Percentiles rank a stretch among this genome's conserved stretches.
These are phyloP conservation scores for Persicaria maculosa DNA, from an alignment of 148 eudicot species.

Conservation along the genomic window DNA sequence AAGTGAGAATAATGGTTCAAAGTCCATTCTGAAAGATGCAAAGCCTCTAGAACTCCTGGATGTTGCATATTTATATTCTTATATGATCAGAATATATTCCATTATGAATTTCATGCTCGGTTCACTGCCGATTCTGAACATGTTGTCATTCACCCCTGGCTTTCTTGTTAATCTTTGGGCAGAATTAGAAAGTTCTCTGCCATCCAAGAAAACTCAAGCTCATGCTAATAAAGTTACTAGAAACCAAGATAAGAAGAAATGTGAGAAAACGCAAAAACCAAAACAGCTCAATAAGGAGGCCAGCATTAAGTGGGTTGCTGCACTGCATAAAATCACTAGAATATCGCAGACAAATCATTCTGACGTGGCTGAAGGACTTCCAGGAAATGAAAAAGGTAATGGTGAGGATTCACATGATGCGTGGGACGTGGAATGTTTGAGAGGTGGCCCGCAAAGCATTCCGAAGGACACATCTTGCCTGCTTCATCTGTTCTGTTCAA, in stretches of 20 bases:
- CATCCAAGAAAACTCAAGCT: constrained; percentile 30
- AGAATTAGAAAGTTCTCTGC: constrained; percentile 48
- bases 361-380: constrained; percentile 18
- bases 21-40: constrained; percentile 14
- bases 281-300: constrained; percentile 46
- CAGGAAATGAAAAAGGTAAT: constrained; percentile 17
- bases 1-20: constrained; percentile 19
- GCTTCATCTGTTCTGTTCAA: constrained; percentile 78
- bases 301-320: constrained; percentile 56
- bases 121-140: constrained; percentile 74
- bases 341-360: constrained; percentile 38
- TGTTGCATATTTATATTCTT: constrained; percentile 68
- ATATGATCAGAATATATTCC: constrained; percentile 67
- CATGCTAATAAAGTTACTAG: constrained; percentile 18
- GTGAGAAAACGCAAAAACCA: constrained; percentile 38
- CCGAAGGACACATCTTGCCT: constrained; percentile 62
- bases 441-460: constrained; percentile 58
- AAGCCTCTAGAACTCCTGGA: constrained; percentile 42
- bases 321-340: constrained; percentile 58
- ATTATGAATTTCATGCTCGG: constrained; percentile 48
- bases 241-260: constrained; percentile 27
- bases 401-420: constrained; percentile 37
- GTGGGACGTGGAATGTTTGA: constrained; percentile 70
- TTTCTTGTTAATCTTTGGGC: constrained; percentile 68
- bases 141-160: constrained; percentile 93